A percentile compares a stretch with the other conserved stretches of the same genome.
These are phyloP conservation scores for Phytopythium litorale DNA, from an alignment of 352 stramenopile genomes.

Conservation along the genomic window DNA sequence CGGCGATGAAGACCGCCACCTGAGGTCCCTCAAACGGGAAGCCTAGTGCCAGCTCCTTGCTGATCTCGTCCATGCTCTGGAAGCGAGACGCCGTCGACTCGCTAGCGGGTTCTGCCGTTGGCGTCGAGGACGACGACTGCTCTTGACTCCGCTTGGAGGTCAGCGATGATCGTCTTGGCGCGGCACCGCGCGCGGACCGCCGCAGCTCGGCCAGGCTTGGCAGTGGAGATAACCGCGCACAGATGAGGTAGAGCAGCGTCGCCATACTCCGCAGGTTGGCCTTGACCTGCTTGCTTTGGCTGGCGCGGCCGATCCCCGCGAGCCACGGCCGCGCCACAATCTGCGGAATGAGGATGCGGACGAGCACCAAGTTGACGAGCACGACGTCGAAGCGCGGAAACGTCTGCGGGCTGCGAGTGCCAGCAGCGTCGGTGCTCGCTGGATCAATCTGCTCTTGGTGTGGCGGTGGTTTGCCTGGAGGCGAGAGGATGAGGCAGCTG, in stretches of 20 bases:
- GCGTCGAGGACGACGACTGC: neutral
- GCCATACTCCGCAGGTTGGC: conserved; percentile 45
- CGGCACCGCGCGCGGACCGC: neutral
- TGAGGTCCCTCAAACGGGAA: conserved; percentile 23
- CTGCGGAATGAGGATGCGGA: conserved; percentile 56
- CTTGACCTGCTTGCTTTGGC: conserved; percentile 17
- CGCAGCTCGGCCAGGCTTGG: conserved; percentile 14
- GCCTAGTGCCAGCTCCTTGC: conserved; percentile 20
- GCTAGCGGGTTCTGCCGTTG: neutral
- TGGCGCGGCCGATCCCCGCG: conserved; percentile 28
- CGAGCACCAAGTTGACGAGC: conserved; percentile 56
- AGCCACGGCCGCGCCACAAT: conserved; percentile 51
- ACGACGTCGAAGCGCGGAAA: conserved; percentile 49
- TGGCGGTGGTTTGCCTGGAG: neutral
- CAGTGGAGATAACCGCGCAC: conserved; percentile 33
- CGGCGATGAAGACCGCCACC: conserved; percentile 7
- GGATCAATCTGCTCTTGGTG: neutral
- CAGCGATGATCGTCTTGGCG: neutral
- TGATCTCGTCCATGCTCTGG: conserved; percentile 27
- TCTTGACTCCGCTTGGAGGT: neutral
- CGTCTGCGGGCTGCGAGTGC: neutral
- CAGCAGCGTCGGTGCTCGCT: neutral
- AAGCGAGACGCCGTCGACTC: conserved; percentile 9
- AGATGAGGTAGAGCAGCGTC: conserved; percentile 52
- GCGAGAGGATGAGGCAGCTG: neutral